Conservation (phyloP, 2,329 filamentous ascomycete species). For the Aureobasidium sp. region DNA sequence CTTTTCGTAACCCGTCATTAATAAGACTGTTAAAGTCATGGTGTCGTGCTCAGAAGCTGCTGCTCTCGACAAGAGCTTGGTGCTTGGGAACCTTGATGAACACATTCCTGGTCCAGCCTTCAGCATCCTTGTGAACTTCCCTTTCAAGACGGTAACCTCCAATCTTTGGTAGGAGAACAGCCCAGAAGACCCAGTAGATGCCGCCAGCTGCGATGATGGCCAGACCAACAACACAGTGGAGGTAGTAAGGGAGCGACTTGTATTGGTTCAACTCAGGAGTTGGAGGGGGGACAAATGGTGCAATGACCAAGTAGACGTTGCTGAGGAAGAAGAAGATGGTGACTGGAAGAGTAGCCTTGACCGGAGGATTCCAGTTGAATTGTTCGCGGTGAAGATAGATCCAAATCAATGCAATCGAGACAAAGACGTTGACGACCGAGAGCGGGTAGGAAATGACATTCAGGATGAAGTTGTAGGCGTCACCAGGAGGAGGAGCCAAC, state of each 20-base stretch:
- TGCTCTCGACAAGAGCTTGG: background rate
- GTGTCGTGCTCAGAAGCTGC: background rate
- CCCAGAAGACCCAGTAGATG: conserved; percentile 48
- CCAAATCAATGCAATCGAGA: conserved; percentile 40
- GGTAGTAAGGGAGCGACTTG: conserved; percentile 45
- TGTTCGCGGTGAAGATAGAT: conserved; percentile 38
- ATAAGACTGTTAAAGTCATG: conserved; percentile 9
- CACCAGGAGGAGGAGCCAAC: conserved; percentile 59
- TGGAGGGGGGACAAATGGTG: conserved; percentile 38
- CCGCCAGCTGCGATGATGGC: conserved; percentile 44
- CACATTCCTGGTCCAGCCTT: conserved; percentile 33
- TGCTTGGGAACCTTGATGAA: conserved; percentile 11
- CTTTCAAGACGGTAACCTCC: conserved; percentile 32
- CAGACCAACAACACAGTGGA: conserved; percentile 48
- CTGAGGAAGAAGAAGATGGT: conserved; percentile 47
- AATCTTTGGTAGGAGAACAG: conserved; percentile 41
- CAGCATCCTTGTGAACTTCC: conserved; percentile 28
- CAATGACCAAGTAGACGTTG: conserved; percentile 47
- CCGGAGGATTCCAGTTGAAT: conserved; percentile 43
- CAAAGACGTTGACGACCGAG: conserved; percentile 43
- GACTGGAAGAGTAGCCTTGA: conserved; percentile 45
- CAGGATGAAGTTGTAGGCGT: conserved; percentile 54
- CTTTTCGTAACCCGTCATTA: conserved; percentile 11
- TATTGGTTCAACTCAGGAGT: conserved; percentile 37
- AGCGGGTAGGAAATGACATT: conserved; percentile 55